Percentiles rank a stretch among this genome's conserved stretches.
These are phyloP conservation scores for Nakazawaea molendinolei DNA, from an alignment of 805 yeast genomes.

Conservation along the genomic window DNA sequence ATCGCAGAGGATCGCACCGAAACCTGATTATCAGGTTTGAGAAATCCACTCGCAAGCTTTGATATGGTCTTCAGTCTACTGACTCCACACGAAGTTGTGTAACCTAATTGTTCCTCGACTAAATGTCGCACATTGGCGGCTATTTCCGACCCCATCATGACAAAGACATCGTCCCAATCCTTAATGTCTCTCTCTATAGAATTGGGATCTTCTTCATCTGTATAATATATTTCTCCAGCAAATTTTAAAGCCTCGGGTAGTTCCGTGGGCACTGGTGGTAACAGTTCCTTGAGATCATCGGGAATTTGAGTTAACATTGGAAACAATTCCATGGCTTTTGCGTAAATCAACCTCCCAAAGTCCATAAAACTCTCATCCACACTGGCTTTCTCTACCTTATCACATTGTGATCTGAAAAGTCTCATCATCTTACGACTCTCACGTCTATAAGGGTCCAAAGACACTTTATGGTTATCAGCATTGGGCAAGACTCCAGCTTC, in stretches of 20 bases:
- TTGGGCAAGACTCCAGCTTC: constrained; percentile 46
- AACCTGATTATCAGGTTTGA: constrained; percentile 85
- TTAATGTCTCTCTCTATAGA: constrained; percentile 17
- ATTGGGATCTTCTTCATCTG: constrained; percentile 17
- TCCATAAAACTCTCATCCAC: constrained; percentile 92
- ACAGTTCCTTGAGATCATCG: constrained; percentile 14
- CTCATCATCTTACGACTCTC: constrained; percentile 76
- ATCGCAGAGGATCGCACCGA: constrained; percentile 48
- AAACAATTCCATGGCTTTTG: constrained; percentile 31
- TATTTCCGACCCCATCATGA: constrained; percentile 59
- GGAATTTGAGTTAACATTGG: constrained; percentile 34
- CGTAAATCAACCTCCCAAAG: constrained; percentile 59
- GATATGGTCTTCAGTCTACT: constrained; percentile 73
- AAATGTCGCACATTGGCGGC: constrained; percentile 46
- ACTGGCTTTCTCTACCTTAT: constrained; percentile 83
- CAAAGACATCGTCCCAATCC: constrained; percentile 81
- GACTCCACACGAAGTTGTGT: constrained; percentile 87
- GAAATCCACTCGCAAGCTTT: constrained; percentile 78
- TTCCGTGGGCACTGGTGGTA: constrained; percentile 40
- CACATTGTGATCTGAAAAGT: constrained; percentile 56
- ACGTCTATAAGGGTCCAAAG: constrained; percentile 84
- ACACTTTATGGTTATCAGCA: constrained; percentile 69
- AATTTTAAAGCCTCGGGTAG: constrained; percentile 27
- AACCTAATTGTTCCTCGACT: constrained; percentile 53
- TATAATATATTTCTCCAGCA: constrained; percentile 22